phyloP scores from a whole-genome alignment of 352 stramenopile species.

The Blastocystis sp. region DNA sequence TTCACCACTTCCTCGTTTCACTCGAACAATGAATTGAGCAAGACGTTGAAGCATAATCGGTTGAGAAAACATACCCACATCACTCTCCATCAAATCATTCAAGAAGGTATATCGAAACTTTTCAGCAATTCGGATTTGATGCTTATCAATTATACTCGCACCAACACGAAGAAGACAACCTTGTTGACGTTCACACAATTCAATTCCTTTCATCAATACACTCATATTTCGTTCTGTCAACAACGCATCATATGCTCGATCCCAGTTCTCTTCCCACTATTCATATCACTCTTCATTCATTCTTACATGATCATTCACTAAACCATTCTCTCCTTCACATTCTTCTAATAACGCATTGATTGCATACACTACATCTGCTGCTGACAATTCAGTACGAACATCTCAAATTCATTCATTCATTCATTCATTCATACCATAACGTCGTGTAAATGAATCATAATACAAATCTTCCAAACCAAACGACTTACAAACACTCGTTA shows the following conservation, averaged over 20 bases:
- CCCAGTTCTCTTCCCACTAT: constrained; percentile 56
- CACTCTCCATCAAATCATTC: constrained; percentile 23
- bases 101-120: constrained; percentile 35
- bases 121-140: constrained; percentile 29
- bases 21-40: constrained; percentile 32
- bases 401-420: neutral
- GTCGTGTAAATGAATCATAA: constrained; percentile 31
- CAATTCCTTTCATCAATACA: constrained; percentile 16
- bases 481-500: neutral
- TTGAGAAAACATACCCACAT: constrained; percentile 36
- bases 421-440: constrained; percentile 6
- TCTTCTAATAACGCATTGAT: constrained; percentile 3
- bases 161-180: constrained; percentile 14
- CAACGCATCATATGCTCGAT: constrained; percentile 47
- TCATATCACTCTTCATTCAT: neutral
- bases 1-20: neutral
- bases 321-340: neutral
- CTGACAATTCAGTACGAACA: constrained; percentile 7
- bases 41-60: constrained; percentile 52
- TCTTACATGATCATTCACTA: constrained; percentile 32
- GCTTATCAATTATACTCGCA: constrained; percentile 20
- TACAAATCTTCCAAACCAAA: constrained; percentile 20
- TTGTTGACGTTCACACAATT: constrained; percentile 9
- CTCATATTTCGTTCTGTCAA: constrained; percentile 22
- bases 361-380: constrained; percentile 20